Conservation (phyloP, 202 grass and related monocot species). For the Elaeis oleifera region DNA sequence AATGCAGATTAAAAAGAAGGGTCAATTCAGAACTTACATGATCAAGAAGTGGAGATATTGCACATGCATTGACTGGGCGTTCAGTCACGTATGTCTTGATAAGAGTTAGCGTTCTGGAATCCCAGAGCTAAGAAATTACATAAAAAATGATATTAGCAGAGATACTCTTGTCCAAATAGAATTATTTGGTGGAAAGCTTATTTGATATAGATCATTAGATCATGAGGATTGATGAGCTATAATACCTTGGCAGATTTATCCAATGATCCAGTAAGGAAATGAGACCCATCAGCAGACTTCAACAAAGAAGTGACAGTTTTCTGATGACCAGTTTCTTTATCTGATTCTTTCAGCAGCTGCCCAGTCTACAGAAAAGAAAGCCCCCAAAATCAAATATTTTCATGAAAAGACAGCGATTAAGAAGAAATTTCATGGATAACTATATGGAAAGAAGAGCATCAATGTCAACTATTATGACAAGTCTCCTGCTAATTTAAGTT, state of each 20-base stretch:
- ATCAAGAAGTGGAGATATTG: slow-evolving; percentile 83
- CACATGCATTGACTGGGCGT: slow-evolving; percentile 77
- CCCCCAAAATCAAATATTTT: too few species aligned
- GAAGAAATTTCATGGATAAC: too few species aligned
- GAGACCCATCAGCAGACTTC: slow-evolving; percentile 60
- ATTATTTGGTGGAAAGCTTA: not conserved
- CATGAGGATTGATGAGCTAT: not conserved
- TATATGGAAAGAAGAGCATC: too few species aligned
- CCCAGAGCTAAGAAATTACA: slow-evolving; percentile 51
- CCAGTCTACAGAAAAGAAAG: slow-evolving; percentile 42
- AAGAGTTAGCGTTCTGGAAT: slow-evolving; percentile 53
- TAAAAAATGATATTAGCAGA: not conserved
- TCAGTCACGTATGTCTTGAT: slow-evolving; percentile 81
- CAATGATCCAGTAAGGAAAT: slow-evolving; percentile 70
- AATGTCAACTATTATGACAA: too few species aligned
- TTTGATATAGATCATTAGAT: not conserved
- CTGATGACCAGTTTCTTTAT: slow-evolving; percentile 61
- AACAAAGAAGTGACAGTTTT: slow-evolving; percentile 62
- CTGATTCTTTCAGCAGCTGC: slow-evolving; percentile 55
- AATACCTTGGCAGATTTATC: slow-evolving; percentile 88
- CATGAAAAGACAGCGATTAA: too few species aligned
- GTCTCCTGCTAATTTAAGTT: too few species aligned
- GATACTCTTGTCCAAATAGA: not conserved
- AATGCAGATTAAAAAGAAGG: not conserved
- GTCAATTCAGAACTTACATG: slow-evolving; percentile 41